Base-by-base conservation (phyloP, 2,329 filamentous ascomycete species). In the Nigrospora oryzae region DNA sequence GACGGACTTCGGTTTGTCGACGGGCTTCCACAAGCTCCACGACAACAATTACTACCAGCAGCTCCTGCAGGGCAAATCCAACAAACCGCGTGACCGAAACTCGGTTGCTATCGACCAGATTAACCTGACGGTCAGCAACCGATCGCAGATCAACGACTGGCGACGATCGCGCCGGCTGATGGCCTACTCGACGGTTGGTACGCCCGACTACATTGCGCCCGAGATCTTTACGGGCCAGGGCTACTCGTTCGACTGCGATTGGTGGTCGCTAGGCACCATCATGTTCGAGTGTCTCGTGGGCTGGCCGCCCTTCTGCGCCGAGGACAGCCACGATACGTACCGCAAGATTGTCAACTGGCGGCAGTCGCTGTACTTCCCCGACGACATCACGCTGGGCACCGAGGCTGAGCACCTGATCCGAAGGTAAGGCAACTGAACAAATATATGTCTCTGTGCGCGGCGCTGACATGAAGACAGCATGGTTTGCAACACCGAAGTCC, bases 221-320 rank as follows among this genome's bases (percentile, higher is more conserved):
- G 93, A 98, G 64, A 97, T 98, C 57, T 97, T 98, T 66, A 94
- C 88, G 39, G 90, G 91, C 15, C 87, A 95, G 59, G 93, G 93
- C 40, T 98, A 98, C 70, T 88, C 89, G 47, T 95, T 91, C 59
- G 85, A 94, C 62, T 98, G 93, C 64, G 93, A 98, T 73, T 98
- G 93, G 93, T 98, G 93, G 93, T 95, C 88, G 17, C 78, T 98
- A 41, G 93, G 93, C 43, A 96, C 93, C 38, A 98, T 98, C 69
- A 97, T 98, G 93, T 98, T 97, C 59, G 93, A 98, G 68, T 98
- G 93, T 66, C 75, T 98, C 54, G 89, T 98, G 49, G 93, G 93
- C 57, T 98, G 93, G 93, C 93, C 93, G 45, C 93, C 93, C 30
- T 98, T 98, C 78, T 98, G 93, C 64, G 91, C 93, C 16, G 93